These are phyloP conservation scores for Fomitopsis pinicola DNA, from an alignment of 1,284 basidiomycete species.

Conservation along the genomic window DNA sequence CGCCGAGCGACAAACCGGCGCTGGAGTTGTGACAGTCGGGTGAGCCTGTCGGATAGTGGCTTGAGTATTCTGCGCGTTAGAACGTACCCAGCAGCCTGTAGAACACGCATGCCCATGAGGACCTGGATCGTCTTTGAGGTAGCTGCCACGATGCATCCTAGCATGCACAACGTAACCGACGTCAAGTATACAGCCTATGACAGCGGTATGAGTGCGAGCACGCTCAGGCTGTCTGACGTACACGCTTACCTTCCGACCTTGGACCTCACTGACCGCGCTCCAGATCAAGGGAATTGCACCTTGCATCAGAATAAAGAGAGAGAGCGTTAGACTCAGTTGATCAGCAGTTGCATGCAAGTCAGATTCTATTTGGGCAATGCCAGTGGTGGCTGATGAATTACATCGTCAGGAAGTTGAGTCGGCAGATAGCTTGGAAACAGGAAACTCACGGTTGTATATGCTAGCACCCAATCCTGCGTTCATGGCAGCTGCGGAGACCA, in stretches of 20 bases:
- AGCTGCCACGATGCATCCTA: conserved; percentile 65
- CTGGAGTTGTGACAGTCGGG: conserved; percentile 48
- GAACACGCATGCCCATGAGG: conserved; percentile 69
- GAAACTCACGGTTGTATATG: conserved; percentile 68
- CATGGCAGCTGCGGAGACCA: conserved; percentile 58
- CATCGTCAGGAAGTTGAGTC: not conserved
- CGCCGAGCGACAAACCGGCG: conserved; percentile 75
- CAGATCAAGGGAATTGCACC: conserved; percentile 67
- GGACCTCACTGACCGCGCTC: conserved; percentile 76
- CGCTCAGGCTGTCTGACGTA: not conserved
- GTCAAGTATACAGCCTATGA: conserved; percentile 60
- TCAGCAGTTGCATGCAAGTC: conserved; percentile 62
- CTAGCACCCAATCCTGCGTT: conserved; percentile 66
- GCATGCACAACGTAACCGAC: conserved; percentile 55
- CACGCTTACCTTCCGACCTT: conserved; percentile 65
- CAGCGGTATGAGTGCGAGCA: not conserved
- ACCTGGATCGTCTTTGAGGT: conserved; percentile 60
- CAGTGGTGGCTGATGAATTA: conserved; percentile 41
- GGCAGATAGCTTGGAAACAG: conserved; percentile 15
- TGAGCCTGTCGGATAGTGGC: too few relatives aligned
- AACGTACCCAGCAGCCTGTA: conserved; percentile 61
- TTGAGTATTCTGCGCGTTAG: not conserved
- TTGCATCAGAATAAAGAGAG: conserved; percentile 76
- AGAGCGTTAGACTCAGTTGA: conserved; percentile 71
- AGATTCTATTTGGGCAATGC: conserved; percentile 60